Evolutionary conservation across 1,284 basidiomycete genomes (phyloP).

Genomic region (Singerocomus inundabilis): DNA sequence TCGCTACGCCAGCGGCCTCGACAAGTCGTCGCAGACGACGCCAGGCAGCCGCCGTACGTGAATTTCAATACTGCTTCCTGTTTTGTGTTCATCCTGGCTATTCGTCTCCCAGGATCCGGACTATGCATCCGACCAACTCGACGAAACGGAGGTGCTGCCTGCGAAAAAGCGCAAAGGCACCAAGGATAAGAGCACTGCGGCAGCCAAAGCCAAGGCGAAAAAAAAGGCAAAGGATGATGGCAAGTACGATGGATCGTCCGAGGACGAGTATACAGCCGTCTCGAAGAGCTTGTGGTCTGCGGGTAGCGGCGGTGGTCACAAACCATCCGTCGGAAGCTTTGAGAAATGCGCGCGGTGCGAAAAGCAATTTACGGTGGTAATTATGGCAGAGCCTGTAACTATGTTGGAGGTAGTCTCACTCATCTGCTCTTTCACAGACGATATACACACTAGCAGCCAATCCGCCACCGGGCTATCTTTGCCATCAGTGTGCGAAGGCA

Average conservation of each 20-base stretch:
- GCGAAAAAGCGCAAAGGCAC: conserved; percentile 42
- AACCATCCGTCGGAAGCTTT: conserved; percentile 78
- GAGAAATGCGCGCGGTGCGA: conserved; percentile 81
- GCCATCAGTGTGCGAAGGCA: conserved; percentile 75
- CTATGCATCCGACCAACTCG: conserved; percentile 73
- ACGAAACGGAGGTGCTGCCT: conserved; percentile 48
- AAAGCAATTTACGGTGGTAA: conserved; percentile 86
- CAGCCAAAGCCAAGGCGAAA: conserved; percentile 49
- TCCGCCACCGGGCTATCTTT: conserved; percentile 72
- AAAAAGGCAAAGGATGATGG: conserved; percentile 47
- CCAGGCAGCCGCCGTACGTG: conserved; percentile 6
- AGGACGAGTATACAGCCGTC: conserved; percentile 57
- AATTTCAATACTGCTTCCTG: background rate
- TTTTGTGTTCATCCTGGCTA: background rate
- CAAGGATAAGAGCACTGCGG: conserved; percentile 36
- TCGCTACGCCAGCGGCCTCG: conserved; percentile 6
- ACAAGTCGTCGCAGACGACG: conserved; percentile 14
- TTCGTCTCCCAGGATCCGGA: conserved; percentile 40
- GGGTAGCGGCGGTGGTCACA: conserved; percentile 44
- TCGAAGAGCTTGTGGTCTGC: conserved; percentile 46
- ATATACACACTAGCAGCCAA: conserved; percentile 77
- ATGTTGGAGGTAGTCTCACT: conserved; percentile 1
- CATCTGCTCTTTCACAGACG: conserved; percentile 52
- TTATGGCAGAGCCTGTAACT: conserved; percentile 10
- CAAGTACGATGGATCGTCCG: conserved; percentile 45